A percentile compares a stretch with the other conserved stretches of the same genome.
These are phyloP conservation scores for Aureobasidium zeae DNA, from an alignment of 2,329 filamentous ascomycete species.

Conservation along the genomic window DNA sequence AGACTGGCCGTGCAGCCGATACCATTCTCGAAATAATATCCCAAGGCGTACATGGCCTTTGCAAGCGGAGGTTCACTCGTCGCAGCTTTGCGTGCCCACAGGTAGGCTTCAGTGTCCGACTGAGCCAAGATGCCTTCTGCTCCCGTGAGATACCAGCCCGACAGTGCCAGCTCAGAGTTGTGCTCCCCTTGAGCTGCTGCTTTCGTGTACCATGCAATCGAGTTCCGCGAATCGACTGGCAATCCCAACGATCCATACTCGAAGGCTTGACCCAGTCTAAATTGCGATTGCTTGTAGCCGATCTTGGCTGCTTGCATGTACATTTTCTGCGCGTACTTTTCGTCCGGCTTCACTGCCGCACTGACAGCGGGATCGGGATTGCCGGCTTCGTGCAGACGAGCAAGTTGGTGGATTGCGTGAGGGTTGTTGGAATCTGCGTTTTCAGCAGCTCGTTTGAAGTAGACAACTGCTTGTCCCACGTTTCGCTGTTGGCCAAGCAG, in stretches of 20 bases:
- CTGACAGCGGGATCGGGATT: conserved; percentile 45
- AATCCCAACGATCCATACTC: conserved; percentile 83
- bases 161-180: conserved; percentile 61
- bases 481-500: conserved; percentile 80
- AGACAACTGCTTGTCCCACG: conserved; percentile 74
- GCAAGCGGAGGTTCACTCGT: conserved; percentile 63
- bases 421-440: conserved; percentile 82
- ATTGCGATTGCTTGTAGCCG: conserved; percentile 93
- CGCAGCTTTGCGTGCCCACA: conserved; percentile 93
- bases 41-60: conserved; percentile 97
- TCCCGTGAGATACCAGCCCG: conserved; percentile 72
- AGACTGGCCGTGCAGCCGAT: conserved; percentile 79
- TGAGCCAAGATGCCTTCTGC: conserved; percentile 79
- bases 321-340: conserved; percentile 68
- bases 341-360: conserved; percentile 70
- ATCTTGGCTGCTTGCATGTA: conserved; percentile 79
- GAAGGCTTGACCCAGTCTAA: conserved; percentile 74
- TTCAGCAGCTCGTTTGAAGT: conserved; percentile 89
- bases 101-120: conserved; percentile 89
- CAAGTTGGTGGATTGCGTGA: conserved; percentile 86
- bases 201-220: conserved; percentile 88
- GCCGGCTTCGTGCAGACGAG: conserved; percentile 53
- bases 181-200: conserved; percentile 91
- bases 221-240: conserved; percentile 70
- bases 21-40: conserved; percentile 91